Conservation (phyloP, 192 early-diverging fungal species). For the Dissophora globulifera region DNA sequence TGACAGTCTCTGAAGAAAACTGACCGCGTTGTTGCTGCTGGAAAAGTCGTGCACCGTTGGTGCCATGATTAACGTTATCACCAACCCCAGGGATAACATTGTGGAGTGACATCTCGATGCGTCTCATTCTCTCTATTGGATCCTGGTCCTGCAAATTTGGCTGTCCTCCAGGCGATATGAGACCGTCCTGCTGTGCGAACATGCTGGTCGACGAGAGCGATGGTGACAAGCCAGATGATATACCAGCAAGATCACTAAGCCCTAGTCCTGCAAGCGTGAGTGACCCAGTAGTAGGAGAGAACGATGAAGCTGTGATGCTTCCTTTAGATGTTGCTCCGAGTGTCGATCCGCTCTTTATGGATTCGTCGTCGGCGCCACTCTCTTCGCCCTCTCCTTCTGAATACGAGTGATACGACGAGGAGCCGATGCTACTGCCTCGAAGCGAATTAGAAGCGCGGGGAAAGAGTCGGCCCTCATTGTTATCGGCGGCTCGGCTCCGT, state of each 20-base stretch:
- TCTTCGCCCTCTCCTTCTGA: constrained; percentile 13
- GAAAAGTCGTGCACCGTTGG: not conserved
- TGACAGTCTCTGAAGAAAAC: too few relatives aligned
- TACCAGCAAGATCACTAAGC: too few relatives aligned
- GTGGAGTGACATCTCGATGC: constrained; percentile 27
- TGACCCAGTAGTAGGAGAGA: too few relatives aligned
- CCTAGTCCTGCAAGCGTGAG: too few relatives aligned
- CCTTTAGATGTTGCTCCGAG: too few relatives aligned
- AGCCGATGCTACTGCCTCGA: constrained; percentile 33
- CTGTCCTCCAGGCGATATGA: too few relatives aligned
- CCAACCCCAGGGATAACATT: constrained; percentile 44
- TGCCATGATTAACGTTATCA: constrained; percentile 34
- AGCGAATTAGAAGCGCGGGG: constrained; percentile 29
- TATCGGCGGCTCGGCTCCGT: not conserved
- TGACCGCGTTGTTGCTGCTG: constrained; percentile 17
- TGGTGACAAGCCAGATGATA: too few relatives aligned
- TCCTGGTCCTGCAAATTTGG: constrained; percentile 28
- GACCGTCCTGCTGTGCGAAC: too few relatives aligned
- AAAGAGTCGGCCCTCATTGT: constrained; percentile 22
- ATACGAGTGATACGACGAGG: constrained; percentile 31
- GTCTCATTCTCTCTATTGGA: constrained; percentile 29
- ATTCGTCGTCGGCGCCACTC: not conserved
- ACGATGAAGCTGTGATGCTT: too few relatives aligned
- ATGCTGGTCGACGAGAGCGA: too few relatives aligned
- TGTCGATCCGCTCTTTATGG: too few relatives aligned